These are phyloP conservation scores for Phytopythium vexans DNA, from an alignment of 352 stramenopile species.

Conservation along the genomic window DNA sequence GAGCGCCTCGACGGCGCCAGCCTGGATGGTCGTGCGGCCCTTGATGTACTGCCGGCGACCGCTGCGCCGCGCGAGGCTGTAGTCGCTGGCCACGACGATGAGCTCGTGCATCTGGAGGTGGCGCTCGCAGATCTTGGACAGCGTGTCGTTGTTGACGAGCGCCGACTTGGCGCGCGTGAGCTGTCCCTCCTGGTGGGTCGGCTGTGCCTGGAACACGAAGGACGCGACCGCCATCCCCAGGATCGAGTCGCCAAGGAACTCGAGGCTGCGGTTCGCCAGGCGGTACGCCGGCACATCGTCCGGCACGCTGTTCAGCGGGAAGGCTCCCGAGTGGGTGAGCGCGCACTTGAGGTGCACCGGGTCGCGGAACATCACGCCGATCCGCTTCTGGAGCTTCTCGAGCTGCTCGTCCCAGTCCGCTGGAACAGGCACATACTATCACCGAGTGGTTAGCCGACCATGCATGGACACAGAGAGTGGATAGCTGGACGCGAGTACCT, in stretches of 20 bases:
- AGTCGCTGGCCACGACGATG: constrained; percentile 53
- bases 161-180: constrained; percentile 64
- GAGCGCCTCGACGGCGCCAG: constrained; percentile 68
- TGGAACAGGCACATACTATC: constrained; percentile 35
- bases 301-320: constrained; percentile 39
- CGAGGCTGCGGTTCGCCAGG: constrained; percentile 76
- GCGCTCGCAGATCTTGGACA: constrained; percentile 60
- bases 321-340: constrained; percentile 69
- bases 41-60: constrained; percentile 30
- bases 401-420: constrained; percentile 47
- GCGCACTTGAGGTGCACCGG: constrained; percentile 57
- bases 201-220: constrained; percentile 75
- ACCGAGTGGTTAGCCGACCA: background rate
- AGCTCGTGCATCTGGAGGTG: constrained; percentile 57
- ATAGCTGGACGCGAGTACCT: constrained; percentile 6
- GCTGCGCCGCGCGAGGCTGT: constrained; percentile 24
- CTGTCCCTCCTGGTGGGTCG: constrained; percentile 68
- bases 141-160: constrained; percentile 75
- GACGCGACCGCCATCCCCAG: constrained; percentile 55
- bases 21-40: constrained; percentile 66
- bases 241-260: constrained; percentile 81
- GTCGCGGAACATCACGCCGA: constrained; percentile 63
- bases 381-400: constrained; percentile 44
- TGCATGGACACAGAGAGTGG: background rate
- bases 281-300: constrained; percentile 43